Conservation (phyloP, 306 rosid species). For the Lablab purpureus region DNA sequence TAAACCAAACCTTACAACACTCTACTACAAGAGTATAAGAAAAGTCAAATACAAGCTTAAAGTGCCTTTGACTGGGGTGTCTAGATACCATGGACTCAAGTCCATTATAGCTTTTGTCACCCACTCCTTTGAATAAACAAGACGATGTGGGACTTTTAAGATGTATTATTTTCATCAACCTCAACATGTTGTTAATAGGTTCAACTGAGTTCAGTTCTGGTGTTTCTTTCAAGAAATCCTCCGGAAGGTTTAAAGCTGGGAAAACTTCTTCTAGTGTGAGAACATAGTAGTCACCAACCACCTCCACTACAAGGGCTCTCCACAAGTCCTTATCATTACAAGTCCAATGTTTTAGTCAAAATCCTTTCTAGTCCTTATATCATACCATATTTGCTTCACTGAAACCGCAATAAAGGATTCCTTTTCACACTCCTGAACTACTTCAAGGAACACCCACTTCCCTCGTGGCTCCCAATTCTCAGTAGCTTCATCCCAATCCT, state of each 20-base stretch:
- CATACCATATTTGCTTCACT: conserved; percentile 87
- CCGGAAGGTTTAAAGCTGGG: conserved; percentile 46
- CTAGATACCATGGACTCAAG: too few species aligned
- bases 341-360: conserved; percentile 76
- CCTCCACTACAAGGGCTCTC: conserved; percentile 65
- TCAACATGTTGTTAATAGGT: conserved; percentile 39
- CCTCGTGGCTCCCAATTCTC: conserved; percentile 74
- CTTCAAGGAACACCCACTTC: conserved; percentile 76
- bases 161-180: too few species aligned
- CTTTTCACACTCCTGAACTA: conserved; percentile 66
- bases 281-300: conserved; percentile 55
- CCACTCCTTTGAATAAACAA: too few species aligned
- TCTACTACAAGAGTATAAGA: too few species aligned
- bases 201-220: conserved; percentile 41
- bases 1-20: too few species aligned
- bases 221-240: conserved; percentile 42
- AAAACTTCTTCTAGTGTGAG: conserved; percentile 54
- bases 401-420: conserved; percentile 61
- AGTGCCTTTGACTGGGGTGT: too few species aligned
- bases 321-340: conserved; percentile 63
- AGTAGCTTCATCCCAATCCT: conserved; percentile 74
- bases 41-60: too few species aligned
- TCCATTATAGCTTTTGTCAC: too few species aligned
- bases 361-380: conserved; percentile 54
- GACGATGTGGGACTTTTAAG: too few species aligned